Percentiles rank a stretch among this genome's conserved stretches.
These are phyloP conservation scores for Claviceps digitariae DNA, from an alignment of 2,329 filamentous ascomycete species.

Conservation along the genomic window DNA sequence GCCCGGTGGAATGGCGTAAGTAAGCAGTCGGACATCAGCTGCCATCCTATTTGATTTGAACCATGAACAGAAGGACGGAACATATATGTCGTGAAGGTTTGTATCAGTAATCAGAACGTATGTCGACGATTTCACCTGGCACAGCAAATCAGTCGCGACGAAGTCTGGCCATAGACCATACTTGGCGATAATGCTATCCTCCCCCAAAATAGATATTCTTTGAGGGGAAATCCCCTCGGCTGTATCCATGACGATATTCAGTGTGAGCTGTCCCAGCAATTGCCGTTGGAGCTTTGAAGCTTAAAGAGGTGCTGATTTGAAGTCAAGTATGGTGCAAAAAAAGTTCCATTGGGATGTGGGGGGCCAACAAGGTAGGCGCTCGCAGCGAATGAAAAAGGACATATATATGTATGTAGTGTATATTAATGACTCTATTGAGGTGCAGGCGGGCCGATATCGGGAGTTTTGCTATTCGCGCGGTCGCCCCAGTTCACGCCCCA, in stretches of 20 bases:
- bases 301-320: background rate
- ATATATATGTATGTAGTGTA: background rate
- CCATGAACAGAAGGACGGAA: slow-evolving; percentile 52
- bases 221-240: slow-evolving; percentile 27
- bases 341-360: background rate
- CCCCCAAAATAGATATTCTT: slow-evolving; percentile 68
- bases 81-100: slow-evolving; percentile 71
- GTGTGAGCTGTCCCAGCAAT: background rate
- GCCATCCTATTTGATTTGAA: slow-evolving; percentile 18
- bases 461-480: no score
- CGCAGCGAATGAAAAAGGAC: background rate
- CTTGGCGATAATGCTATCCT: slow-evolving; percentile 83
- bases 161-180: slow-evolving; percentile 79
- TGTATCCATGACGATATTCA: slow-evolving; percentile 13
- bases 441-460: slow-evolving; percentile 4
- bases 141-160: slow-evolving; percentile 67
- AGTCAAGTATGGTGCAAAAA: background rate
- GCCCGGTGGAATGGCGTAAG: slow-evolving; percentile 76
- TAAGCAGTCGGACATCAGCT: slow-evolving; percentile 53
- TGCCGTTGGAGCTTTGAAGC: background rate
- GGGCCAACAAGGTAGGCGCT: background rate
- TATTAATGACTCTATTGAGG: slow-evolving; percentile 6
- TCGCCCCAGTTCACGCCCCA: no score
- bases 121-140: slow-evolving; percentile 68
- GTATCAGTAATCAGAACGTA: slow-evolving; percentile 97